Evolutionary conservation across 2,329 filamentous ascomycete species (phyloP).

Genomic region (Paecilomyces sp.): DNA sequence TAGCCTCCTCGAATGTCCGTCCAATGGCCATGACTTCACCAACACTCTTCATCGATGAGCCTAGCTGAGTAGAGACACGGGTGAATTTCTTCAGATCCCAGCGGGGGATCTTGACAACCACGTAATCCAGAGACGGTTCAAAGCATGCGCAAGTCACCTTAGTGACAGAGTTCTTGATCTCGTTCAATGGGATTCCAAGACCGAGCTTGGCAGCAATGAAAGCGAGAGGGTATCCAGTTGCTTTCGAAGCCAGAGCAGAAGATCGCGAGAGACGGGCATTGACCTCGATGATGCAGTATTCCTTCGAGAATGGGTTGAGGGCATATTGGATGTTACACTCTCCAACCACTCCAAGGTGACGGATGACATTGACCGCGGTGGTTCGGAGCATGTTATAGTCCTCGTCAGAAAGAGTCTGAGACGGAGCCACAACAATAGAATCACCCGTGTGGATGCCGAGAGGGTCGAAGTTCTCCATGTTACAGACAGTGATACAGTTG

Average conservation of each 20-base stretch:
- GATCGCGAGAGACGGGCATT: conserved; percentile 94
- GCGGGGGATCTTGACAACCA: conserved; percentile 96
- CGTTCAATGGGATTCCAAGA: conserved; percentile 87
- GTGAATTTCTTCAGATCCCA: conserved; percentile 99
- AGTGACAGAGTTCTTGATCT: conserved; percentile 93
- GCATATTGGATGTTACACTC: conserved; percentile 99
- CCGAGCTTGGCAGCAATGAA: conserved; percentile 97
- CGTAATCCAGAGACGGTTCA: conserved; percentile 95
- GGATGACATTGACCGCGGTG: conserved; percentile 93
- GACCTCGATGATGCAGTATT: conserved; percentile 99
- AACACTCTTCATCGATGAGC: conserved; percentile 99
- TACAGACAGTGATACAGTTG: conserved; percentile 99
- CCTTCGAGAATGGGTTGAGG: conserved; percentile 85
- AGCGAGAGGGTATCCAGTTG: conserved; percentile 89
- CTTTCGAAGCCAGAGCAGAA: conserved; percentile 92
- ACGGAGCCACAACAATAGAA: conserved; percentile 95
- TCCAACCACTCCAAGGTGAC: conserved; percentile 92
- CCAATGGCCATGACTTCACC: conserved; percentile 99
- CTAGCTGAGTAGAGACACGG: conserved; percentile 87
- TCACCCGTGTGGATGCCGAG: conserved; percentile 97
- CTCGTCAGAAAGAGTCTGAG: conserved; percentile 91
- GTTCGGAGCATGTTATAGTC: conserved; percentile 99
- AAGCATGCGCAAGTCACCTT: conserved; percentile 96
- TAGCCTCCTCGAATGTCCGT: conserved; percentile 92
- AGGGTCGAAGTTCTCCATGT: conserved; percentile 99